A percentile compares a stretch with the other conserved stretches of the same genome.
phyloP scores from a whole-genome alignment of 352 stramenopile species.

The Elongisporangium anandrum region DNA sequence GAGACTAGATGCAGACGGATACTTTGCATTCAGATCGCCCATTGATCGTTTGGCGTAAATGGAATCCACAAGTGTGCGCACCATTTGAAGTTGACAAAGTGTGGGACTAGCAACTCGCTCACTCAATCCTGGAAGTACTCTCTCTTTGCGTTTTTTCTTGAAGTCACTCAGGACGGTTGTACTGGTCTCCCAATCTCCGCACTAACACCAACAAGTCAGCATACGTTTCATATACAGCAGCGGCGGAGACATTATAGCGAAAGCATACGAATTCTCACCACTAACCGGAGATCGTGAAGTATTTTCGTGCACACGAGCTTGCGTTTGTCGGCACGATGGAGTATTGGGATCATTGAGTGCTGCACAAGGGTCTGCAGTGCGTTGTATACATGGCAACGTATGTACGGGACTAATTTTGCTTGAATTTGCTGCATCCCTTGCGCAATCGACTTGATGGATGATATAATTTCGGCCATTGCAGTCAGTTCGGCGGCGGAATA shows the following conservation, averaged over 20 bases:
- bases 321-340: constrained; percentile 85
- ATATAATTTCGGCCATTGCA: constrained; percentile 58
- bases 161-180: constrained; percentile 36
- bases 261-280: constrained; percentile 45
- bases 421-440: constrained; percentile 31
- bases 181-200: constrained; percentile 49
- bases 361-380: constrained; percentile 71
- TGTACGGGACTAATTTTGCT: constrained; percentile 23
- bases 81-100: constrained; percentile 44
- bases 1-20: constrained; percentile 19
- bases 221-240: background rate
- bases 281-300: constrained; percentile 63
- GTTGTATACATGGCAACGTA: constrained; percentile 60
- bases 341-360: constrained; percentile 62
- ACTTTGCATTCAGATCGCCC: constrained; percentile 49
- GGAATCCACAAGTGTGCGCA: constrained; percentile 45
- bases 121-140: constrained; percentile 29
- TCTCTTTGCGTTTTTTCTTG: constrained; percentile 45
- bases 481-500: constrained; percentile 55
- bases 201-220: constrained; percentile 18
- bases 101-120: constrained; percentile 21
- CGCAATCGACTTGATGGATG: constrained; percentile 64
- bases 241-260: background rate
- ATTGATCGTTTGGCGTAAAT: constrained; percentile 66
- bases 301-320: constrained; percentile 58